phyloP scores from a whole-genome alignment of 345 rosid genomes.

The Noccaea caerulescens region DNA sequence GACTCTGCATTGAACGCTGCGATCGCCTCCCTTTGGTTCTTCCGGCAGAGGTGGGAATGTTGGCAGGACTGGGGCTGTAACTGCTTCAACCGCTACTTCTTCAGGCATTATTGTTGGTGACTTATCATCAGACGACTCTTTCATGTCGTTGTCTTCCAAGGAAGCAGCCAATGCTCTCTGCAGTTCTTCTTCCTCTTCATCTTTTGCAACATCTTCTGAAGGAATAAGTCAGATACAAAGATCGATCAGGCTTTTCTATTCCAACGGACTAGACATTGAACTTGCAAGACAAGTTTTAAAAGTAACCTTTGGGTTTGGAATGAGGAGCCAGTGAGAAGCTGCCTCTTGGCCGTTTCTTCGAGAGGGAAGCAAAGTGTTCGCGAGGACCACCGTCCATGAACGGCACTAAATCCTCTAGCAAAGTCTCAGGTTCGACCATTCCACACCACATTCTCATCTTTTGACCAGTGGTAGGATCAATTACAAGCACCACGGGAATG shows the following conservation, averaged over 20 bases:
- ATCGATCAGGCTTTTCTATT: slow-evolving; percentile 7
- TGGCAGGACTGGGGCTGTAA: slow-evolving; percentile 33
- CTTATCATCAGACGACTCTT: slow-evolving; percentile 46
- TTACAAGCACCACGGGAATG: slow-evolving; percentile 85
- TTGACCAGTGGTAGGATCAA: slow-evolving; percentile 97
- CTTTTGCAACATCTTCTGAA: slow-evolving; percentile 38
- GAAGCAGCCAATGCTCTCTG: slow-evolving; percentile 70
- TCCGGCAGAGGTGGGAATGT: slow-evolving; percentile 83
- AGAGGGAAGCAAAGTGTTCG: slow-evolving; percentile 66
- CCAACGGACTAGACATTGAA: background rate
- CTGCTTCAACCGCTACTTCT: slow-evolving; percentile 34
- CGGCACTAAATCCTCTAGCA: slow-evolving; percentile 90
- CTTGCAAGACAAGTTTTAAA: background rate
- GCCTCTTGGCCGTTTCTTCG: slow-evolving; percentile 90
- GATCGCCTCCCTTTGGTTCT: slow-evolving; percentile 80
- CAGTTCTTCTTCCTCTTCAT: slow-evolving; percentile 71
- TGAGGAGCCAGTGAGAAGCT: slow-evolving; percentile 62
- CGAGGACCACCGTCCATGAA: slow-evolving; percentile 97
- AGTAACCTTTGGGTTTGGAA: slow-evolving; percentile 63
- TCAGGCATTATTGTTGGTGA: slow-evolving; percentile 30
- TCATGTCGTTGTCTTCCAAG: slow-evolving; percentile 49
- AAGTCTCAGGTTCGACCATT: slow-evolving; percentile 87
- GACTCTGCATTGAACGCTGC: slow-evolving; percentile 77
- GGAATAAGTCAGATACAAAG: slow-evolving; percentile 14
- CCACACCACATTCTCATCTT: slow-evolving; percentile 90